These are phyloP conservation scores for Neofusicoccum umdonicola DNA, from an alignment of 2,329 filamentous ascomycete species.

Conservation along the genomic window DNA sequence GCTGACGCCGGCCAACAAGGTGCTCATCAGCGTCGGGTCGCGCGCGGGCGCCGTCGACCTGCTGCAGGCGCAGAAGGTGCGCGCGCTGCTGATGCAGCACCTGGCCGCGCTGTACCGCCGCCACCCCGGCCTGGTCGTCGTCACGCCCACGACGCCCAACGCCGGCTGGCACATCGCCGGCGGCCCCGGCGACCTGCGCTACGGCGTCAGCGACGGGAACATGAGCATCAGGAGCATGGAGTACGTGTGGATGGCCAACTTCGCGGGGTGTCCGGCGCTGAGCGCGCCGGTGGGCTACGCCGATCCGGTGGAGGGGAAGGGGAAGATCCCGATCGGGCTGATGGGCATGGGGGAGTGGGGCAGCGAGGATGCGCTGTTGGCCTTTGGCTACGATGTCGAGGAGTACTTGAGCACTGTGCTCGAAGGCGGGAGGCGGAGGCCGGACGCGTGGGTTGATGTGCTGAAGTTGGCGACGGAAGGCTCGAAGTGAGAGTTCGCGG, in stretches of 20 bases:
- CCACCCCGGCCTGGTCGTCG: slow-evolving; percentile 72
- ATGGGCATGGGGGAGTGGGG: slow-evolving; percentile 58
- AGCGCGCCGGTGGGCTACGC: slow-evolving; percentile 73
- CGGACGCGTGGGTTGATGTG: slow-evolving; percentile 41
- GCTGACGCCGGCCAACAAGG: slow-evolving; percentile 65
- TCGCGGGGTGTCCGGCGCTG: slow-evolving; percentile 73
- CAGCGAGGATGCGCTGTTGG: slow-evolving; percentile 51
- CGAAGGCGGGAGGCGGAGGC: slow-evolving; percentile 34
- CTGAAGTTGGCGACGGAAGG: slow-evolving; percentile 24
- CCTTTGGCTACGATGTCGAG: slow-evolving; percentile 54
- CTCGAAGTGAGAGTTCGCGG: neutral
- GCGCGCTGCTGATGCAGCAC: slow-evolving; percentile 75
- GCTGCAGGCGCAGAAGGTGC: slow-evolving; percentile 69
- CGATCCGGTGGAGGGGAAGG: slow-evolving; percentile 55
- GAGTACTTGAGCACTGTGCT: slow-evolving; percentile 41
- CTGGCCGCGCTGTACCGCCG: slow-evolving; percentile 67
- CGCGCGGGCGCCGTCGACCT: slow-evolving; percentile 68
- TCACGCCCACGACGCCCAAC: slow-evolving; percentile 75
- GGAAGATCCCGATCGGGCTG: slow-evolving; percentile 54
- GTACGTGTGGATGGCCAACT: slow-evolving; percentile 83
- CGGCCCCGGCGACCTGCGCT: slow-evolving; percentile 59
- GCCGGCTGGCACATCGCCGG: slow-evolving; percentile 68
- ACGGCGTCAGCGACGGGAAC: slow-evolving; percentile 72
- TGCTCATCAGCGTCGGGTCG: slow-evolving; percentile 64
- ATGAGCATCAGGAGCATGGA: slow-evolving; percentile 74